Percentiles rank a stretch among this genome's conserved stretches.
Conservation (phyloP, 2,329 filamentous ascomycete species). For the Beauveria medogensis region DNA sequence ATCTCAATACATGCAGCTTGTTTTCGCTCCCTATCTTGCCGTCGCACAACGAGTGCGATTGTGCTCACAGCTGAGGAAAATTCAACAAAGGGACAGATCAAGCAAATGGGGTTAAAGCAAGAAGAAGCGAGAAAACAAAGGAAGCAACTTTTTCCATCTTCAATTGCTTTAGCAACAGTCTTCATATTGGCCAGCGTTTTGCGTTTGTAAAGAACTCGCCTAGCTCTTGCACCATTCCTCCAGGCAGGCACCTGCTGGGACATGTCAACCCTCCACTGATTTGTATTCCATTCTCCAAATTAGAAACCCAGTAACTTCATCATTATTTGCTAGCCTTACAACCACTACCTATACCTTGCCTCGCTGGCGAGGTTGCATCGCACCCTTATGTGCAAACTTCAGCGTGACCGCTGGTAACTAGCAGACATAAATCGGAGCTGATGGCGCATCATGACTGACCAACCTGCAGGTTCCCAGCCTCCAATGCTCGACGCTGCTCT, state of each 20-base stretch:
- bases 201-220: not conserved
- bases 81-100: too few species aligned
- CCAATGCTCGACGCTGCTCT: not conserved
- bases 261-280: not conserved
- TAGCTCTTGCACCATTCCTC: not conserved
- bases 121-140: too few species aligned
- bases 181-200: not conserved
- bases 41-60: too few species aligned
- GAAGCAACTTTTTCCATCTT: too few species aligned
- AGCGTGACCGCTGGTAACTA: not conserved
- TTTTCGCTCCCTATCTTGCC: too few species aligned
- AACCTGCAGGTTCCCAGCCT: not conserved
- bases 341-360: not conserved
- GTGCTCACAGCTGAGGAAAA: too few species aligned
- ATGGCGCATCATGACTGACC: not conserved
- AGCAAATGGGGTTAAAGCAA: too few species aligned
- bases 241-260: not conserved
- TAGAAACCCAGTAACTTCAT: not conserved
- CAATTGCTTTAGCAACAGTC: too few species aligned
- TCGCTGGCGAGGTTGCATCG: slow-evolving; percentile 3
- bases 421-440: not conserved
- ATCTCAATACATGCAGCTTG: too few species aligned
- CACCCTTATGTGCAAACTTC: not conserved
- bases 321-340: not conserved
- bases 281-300: not conserved